Conservation (phyloP, 495 filamentous ascomycete species). For the Pyronema domesticum region DNA sequence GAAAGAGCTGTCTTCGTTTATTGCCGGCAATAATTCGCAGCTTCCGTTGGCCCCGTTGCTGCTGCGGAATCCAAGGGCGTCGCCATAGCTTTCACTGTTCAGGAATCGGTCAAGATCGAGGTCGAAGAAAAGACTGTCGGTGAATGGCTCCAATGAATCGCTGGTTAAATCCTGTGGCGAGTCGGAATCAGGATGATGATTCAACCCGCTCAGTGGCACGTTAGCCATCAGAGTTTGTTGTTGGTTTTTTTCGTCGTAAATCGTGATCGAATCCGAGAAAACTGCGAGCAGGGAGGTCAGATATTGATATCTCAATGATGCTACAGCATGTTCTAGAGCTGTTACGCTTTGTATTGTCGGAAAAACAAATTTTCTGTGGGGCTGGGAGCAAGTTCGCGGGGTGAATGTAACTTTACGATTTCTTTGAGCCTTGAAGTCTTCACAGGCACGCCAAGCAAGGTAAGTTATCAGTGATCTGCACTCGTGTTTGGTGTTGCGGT, state of each 20-base stretch:
- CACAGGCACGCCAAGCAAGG: no score
- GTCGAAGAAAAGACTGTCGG: slow-evolving; percentile 85
- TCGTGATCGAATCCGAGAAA: not conserved
- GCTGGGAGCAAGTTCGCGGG: no score
- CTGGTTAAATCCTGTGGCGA: slow-evolving; percentile 30
- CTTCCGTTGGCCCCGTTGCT: not conserved
- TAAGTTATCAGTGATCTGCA: no score
- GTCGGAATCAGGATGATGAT: no score
- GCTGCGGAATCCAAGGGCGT: not conserved
- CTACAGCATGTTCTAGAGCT: not conserved
- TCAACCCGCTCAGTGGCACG: no score
- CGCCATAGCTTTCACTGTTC: not conserved
- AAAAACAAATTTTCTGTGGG: no score
- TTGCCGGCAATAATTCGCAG: not conserved
- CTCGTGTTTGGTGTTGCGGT: no score
- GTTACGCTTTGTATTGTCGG: no score
- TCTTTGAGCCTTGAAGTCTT: no score
- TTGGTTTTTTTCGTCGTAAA: not conserved
- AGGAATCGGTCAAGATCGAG: slow-evolving; percentile 43
- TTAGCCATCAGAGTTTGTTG: not conserved
- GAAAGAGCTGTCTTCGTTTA: no score
- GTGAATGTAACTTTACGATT: no score
- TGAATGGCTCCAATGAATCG: slow-evolving; percentile 75
- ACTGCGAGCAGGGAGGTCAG: not conserved
- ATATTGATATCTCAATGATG: not conserved